phyloP scores from a whole-genome alignment of 2,329 filamentous ascomycete genomes.

The Hymenoscyphus repandus region DNA sequence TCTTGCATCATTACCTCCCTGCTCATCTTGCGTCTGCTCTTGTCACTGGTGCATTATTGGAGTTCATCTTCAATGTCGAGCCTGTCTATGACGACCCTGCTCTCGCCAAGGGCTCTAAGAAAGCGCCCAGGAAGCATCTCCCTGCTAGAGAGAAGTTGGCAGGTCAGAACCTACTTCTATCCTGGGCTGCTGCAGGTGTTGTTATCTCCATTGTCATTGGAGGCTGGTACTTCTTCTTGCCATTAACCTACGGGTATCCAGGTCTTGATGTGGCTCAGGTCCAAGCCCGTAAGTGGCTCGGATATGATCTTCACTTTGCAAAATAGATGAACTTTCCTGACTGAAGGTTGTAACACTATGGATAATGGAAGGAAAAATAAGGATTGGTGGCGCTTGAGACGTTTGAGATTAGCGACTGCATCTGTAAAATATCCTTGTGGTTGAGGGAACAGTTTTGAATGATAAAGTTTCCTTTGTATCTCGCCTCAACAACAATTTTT shows the following conservation, averaged over 20 bases:
- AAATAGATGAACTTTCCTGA: constrained; percentile 52
- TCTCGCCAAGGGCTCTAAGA: constrained; percentile 41
- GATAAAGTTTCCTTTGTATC: neutral
- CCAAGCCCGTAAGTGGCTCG: constrained; percentile 84
- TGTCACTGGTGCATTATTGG: constrained; percentile 83
- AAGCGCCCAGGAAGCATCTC: constrained; percentile 53
- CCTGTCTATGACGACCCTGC: constrained; percentile 53
- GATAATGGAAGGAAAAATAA: constrained; percentile 5
- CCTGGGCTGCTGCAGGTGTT: constrained; percentile 72
- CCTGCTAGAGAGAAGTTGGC: constrained; percentile 79
- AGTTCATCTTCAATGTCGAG: constrained; percentile 94
- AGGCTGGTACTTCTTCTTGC: constrained; percentile 90
- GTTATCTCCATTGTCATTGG: constrained; percentile 65
- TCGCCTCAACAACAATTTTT: too few species aligned
- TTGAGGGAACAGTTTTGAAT: constrained; percentile 3
- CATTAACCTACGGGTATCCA: constrained; percentile 91
- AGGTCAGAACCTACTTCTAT: constrained; percentile 67
- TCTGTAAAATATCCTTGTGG: constrained; percentile 16
- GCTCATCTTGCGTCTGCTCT: constrained; percentile 87
- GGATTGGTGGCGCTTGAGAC: neutral
- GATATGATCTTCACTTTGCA: constrained; percentile 96
- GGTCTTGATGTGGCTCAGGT: constrained; percentile 77
- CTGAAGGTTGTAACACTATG: constrained; percentile 9
- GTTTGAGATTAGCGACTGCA: constrained; percentile 20
- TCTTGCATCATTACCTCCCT: constrained; percentile 95